Percentiles rank a stretch among this genome's conserved stretches.
Evolutionary conservation across 2,329 filamentous ascomycete species (phyloP).

Genomic region (Aspergillus bombycis): DNA sequence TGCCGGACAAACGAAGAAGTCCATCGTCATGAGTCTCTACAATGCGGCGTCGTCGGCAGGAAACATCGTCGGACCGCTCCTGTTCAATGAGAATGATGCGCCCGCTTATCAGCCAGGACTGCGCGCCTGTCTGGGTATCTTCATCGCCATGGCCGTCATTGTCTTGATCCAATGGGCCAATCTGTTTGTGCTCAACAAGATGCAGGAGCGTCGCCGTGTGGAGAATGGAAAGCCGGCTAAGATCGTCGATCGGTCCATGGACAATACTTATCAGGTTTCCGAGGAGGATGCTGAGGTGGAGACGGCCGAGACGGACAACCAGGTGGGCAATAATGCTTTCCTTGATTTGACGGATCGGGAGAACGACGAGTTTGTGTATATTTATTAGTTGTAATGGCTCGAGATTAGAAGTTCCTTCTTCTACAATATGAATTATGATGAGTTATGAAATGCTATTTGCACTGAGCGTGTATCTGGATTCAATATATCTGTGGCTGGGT

Average conservation of each 20-base stretch:
- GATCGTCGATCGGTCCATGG: conserved; percentile 65
- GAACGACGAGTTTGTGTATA: conserved; percentile 71
- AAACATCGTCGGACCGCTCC: conserved; percentile 68
- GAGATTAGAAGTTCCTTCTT: neutral
- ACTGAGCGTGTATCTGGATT: neutral
- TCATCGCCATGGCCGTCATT: conserved; percentile 55
- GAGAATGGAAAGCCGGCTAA: conserved; percentile 63
- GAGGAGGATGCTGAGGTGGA: conserved; percentile 17
- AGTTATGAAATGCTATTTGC: neutral
- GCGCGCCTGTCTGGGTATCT: conserved; percentile 51
- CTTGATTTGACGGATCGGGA: conserved; percentile 66
- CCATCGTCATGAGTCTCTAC: conserved; percentile 65
- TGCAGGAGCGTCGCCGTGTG: conserved; percentile 59
- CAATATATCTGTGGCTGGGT: neutral
- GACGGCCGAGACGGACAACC: conserved; percentile 20
- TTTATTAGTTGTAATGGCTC: conserved; percentile 47
- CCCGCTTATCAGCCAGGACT: conserved; percentile 63
- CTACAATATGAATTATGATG: neutral
- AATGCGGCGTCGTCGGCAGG: conserved; percentile 65
- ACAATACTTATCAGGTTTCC: conserved; percentile 50
- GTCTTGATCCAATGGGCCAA: conserved; percentile 59
- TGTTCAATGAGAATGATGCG: conserved; percentile 62
- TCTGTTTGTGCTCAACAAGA: conserved; percentile 56
- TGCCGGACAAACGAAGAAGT: conserved; percentile 69
- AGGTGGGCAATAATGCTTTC: conserved; percentile 56